A percentile compares a stretch with the other conserved stretches of the same genome.
Evolutionary conservation across 2,329 filamentous ascomycete species (phyloP).

Genomic region (Aureobasidium uvarum): DNA sequence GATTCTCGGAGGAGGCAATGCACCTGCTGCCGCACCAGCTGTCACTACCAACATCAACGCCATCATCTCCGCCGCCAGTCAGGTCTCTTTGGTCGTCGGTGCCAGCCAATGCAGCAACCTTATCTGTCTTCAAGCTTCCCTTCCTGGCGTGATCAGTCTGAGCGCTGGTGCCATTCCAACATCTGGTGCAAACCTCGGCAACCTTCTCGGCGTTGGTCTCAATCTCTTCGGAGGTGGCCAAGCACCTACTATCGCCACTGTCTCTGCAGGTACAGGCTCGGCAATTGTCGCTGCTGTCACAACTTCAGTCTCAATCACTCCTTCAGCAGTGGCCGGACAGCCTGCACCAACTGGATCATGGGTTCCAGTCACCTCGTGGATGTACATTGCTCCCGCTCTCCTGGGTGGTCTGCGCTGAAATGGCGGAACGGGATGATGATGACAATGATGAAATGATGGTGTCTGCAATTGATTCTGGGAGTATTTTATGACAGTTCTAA

Average conservation of each 20-base stretch:
- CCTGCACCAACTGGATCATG: constrained; percentile 13
- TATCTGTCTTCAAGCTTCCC: constrained; percentile 21
- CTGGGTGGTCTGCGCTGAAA: not conserved
- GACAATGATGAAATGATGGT: not conserved
- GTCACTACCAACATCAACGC: constrained; percentile 16
- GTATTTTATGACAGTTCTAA: constrained; percentile 22
- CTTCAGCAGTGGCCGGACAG: not conserved
- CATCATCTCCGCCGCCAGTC: constrained; percentile 18
- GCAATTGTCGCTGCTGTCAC: constrained; percentile 23
- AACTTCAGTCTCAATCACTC: constrained; percentile 10
- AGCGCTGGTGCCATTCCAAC: constrained; percentile 20
- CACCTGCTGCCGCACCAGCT: constrained; percentile 15
- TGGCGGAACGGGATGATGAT: not conserved
- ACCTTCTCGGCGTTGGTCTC: constrained; percentile 25
- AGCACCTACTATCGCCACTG: constrained; percentile 15
- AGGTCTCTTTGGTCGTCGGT: constrained; percentile 13
- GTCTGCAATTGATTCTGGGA: constrained; percentile 5
- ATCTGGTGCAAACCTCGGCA: constrained; percentile 22
- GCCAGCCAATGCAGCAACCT: constrained; percentile 15
- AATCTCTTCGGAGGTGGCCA: constrained; percentile 15
- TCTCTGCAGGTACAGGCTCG: constrained; percentile 20
- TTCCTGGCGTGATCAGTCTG: constrained; percentile 23
- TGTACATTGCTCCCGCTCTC: constrained; percentile 14
- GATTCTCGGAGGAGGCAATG: constrained; percentile 22
- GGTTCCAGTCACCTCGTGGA: constrained; percentile 21